Conservation (phyloP, 352 stramenopile genomes). For the Peronospora tabacina region DNA sequence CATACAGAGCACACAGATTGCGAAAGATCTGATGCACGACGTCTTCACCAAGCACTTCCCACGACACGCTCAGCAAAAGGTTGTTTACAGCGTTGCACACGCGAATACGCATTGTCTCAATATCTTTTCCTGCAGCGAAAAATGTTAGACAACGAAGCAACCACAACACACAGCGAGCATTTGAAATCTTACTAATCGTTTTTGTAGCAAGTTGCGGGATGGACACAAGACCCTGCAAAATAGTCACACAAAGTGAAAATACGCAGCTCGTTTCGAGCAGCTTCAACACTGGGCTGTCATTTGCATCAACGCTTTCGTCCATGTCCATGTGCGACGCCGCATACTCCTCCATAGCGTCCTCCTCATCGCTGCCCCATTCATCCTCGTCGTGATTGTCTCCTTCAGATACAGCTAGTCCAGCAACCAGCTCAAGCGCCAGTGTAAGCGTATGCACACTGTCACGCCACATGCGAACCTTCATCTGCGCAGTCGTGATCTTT, state of each 20-base stretch:
- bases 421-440: slow-evolving; percentile 67
- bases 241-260: slow-evolving; percentile 48
- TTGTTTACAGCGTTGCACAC: slow-evolving; percentile 80
- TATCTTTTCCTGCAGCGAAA: slow-evolving; percentile 40
- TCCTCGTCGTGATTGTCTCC: slow-evolving; percentile 71
- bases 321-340: slow-evolving; percentile 62
- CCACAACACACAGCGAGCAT: neutral
- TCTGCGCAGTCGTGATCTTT: slow-evolving; percentile 51
- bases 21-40: slow-evolving; percentile 64
- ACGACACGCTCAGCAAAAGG: slow-evolving; percentile 54
- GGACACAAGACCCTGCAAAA: slow-evolving; percentile 71
- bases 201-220: slow-evolving; percentile 47
- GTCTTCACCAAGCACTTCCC: slow-evolving; percentile 46
- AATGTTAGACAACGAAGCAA: slow-evolving; percentile 7
- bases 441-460: slow-evolving; percentile 75
- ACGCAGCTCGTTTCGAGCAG: slow-evolving; percentile 39
- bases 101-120: slow-evolving; percentile 76
- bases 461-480: slow-evolving; percentile 67
- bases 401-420: slow-evolving; percentile 45
- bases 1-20: slow-evolving; percentile 70
- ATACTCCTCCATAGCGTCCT: slow-evolving; percentile 83
- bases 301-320: slow-evolving; percentile 2
- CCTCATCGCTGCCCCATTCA: slow-evolving; percentile 82
- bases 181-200: slow-evolving; percentile 34
- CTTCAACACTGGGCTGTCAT: slow-evolving; percentile 26